Evolutionary conservation across 1,284 basidiomycete species (phyloP).

Genomic region (Fomitiporia mediterranea): DNA sequence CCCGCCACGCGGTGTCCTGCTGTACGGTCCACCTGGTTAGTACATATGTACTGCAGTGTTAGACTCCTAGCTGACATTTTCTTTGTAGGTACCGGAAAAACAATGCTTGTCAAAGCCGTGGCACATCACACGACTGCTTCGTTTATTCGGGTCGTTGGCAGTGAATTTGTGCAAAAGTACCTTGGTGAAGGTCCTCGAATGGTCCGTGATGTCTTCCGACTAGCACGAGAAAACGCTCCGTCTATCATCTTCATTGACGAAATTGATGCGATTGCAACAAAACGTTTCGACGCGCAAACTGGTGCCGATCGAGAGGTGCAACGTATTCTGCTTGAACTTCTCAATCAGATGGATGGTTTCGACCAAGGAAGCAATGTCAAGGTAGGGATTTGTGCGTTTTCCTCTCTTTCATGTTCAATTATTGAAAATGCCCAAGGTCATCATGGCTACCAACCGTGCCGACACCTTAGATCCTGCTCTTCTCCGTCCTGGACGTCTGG

Average conservation of each 20-base stretch:
- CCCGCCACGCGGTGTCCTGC: conserved; percentile 89
- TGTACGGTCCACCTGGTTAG: conserved; percentile 90
- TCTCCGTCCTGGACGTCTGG: conserved; percentile 94
- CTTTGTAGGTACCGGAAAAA: conserved; percentile 95
- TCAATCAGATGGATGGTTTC: conserved; percentile 99
- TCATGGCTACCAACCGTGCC: conserved; percentile 97
- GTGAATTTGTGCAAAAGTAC: conserved; percentile 99
- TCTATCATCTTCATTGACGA: conserved; percentile 99
- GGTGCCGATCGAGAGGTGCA: conserved; percentile 99
- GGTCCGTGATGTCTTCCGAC: conserved; percentile 98
- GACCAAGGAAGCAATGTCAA: conserved; percentile 99
- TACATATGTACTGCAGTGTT: not conserved
- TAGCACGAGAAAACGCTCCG: conserved; percentile 95
- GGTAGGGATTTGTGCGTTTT: conserved; percentile 40
- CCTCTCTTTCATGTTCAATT: not conserved
- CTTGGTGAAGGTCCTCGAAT: conserved; percentile 99
- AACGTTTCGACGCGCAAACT: conserved; percentile 99
- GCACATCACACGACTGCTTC: conserved; percentile 96
- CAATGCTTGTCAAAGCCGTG: conserved; percentile 98
- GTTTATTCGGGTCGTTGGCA: conserved; percentile 98
- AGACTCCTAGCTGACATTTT: not conserved
- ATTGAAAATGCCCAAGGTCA: conserved; percentile 58
- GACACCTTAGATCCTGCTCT: conserved; percentile 96
- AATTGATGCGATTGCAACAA: conserved; percentile 99
- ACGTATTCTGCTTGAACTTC: conserved; percentile 95